Conservation (phyloP, 169 alveolate genomes). For the Babesia caballi region DNA sequence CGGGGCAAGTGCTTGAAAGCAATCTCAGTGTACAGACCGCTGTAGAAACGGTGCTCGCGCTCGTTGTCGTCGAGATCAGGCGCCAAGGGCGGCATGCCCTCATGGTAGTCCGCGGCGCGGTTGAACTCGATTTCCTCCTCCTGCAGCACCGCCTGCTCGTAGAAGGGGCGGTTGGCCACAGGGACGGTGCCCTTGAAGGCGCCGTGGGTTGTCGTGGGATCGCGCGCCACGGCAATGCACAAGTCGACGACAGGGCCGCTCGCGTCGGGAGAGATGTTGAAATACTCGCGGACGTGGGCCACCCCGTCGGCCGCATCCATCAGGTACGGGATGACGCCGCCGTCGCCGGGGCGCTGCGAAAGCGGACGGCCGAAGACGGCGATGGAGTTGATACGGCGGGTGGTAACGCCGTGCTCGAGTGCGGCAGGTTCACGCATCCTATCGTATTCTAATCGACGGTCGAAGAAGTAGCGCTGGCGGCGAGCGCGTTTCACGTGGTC, state of each 20-base stretch:
- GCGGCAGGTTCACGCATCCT: neutral
- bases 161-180: conserved; percentile 5
- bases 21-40: conserved; percentile 46
- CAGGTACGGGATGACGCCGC: conserved; percentile 48
- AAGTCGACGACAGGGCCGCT: neutral
- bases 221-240: neutral
- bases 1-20: conserved; percentile 13
- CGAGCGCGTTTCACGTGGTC: conserved; percentile 21
- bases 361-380: conserved; percentile 38
- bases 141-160: neutral
- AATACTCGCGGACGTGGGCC: conserved; percentile 25
- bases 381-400: neutral
- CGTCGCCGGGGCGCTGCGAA: conserved; percentile 59
- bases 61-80: conserved; percentile 1
- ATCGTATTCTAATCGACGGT: conserved; percentile 12
- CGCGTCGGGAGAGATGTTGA: neutral
- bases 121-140: conserved; percentile 2
- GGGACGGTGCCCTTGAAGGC: conserved; percentile 39
- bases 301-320: neutral
- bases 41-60: conserved; percentile 26
- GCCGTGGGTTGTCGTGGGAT: conserved; percentile 42
- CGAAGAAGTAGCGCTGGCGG: conserved; percentile 27
- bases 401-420: neutral
- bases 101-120: conserved; percentile 32
- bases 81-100: neutral